Base-by-base conservation (phyloP, 2,329 filamentous ascomycete species). In the Microcyclospora tardicrescens region DNA sequence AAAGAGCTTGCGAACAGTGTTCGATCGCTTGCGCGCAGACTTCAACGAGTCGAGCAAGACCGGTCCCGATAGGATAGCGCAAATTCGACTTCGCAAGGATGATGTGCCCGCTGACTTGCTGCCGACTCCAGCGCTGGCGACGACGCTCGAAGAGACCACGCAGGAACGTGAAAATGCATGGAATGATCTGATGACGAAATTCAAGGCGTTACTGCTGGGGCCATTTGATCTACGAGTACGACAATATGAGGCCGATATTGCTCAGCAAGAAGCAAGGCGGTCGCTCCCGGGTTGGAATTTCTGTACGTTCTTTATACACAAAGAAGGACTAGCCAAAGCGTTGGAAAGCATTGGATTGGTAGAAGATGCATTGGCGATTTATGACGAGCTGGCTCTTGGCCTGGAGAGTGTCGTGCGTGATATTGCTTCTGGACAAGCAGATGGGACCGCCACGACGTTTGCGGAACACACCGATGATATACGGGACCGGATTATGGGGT, bases 231-330 rank as follows among this genome's bases (percentile, higher is more conserved):
- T 79, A 50, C 77, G 91, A 8, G 91, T 98, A 1, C 78, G 75
- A 14, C 89, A 96, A 53, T 98, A 98, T 58, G 91, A 98, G 60
- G 87, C 95, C 43, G 91, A 98, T 50, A 94, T 98, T 49, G 82
- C 84, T 45, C 91, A 95, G 59, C 91, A 87, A 55, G 89, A 96
- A 51, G 75, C 80, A 0, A 87, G 96, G 58, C 74, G 89, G 34
- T 79, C 70, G 28, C 64, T 98, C 13, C 91, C 91, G 0, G 91
- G 91, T 0, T 98, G 91, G 91, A 98, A 98, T 56, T 98, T 98
- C 57, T 96, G 91, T 61, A 98, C 91, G 0, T 98, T 98, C 58
- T 98, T 98, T 58, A 87, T 98, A 12, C 70, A 98, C 8, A 98
- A 98, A 55, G 91, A 98, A 60, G 91, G 91, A 0, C 66, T 98